These are phyloP conservation scores for Ogataea kodamae DNA, from an alignment of 805 yeast species.

Conservation along the genomic window DNA sequence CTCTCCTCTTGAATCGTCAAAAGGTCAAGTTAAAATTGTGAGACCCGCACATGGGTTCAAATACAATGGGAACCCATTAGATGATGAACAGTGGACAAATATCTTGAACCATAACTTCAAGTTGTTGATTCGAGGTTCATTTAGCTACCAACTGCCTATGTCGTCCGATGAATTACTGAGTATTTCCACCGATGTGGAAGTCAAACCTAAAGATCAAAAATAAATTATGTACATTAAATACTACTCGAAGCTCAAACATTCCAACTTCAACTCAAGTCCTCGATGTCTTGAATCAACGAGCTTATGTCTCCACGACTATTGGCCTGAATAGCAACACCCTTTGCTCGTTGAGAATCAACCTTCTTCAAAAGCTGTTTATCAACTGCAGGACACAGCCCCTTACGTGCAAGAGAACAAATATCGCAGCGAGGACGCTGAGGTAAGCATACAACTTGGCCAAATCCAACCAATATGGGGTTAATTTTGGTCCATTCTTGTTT, in stretches of 20 bases:
- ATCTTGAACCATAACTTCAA: slow-evolving; percentile 29
- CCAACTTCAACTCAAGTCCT: slow-evolving; percentile 25
- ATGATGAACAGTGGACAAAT: slow-evolving; percentile 29
- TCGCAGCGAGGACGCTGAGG: slow-evolving; percentile 72
- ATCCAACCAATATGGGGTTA: slow-evolving; percentile 85
- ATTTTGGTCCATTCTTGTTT: slow-evolving; percentile 74
- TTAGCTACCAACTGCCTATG: slow-evolving; percentile 31
- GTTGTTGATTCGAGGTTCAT: slow-evolving; percentile 32
- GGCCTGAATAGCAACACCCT: slow-evolving; percentile 21
- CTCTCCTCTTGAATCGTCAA: slow-evolving; percentile 12
- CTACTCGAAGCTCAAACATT: background rate
- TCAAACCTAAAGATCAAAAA: slow-evolving; percentile 1
- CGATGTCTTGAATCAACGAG: slow-evolving; percentile 33
- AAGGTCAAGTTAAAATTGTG: slow-evolving; percentile 32
- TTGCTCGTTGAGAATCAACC: slow-evolving; percentile 21
- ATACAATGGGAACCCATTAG: slow-evolving; percentile 23
- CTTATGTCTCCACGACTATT: slow-evolving; percentile 44
- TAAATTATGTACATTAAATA: background rate
- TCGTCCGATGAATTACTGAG: slow-evolving; percentile 28
- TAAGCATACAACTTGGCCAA: slow-evolving; percentile 85
- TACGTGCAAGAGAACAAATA: slow-evolving; percentile 53
- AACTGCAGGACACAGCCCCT: slow-evolving; percentile 55
- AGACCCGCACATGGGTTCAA: slow-evolving; percentile 30
- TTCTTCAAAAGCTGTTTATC: slow-evolving; percentile 43
- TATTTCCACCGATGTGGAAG: slow-evolving; percentile 27